Percentiles rank a stretch among this genome's conserved stretches.
phyloP scores from a whole-genome alignment of 257 asterid genomes.

The Scutellaria barbata region DNA sequence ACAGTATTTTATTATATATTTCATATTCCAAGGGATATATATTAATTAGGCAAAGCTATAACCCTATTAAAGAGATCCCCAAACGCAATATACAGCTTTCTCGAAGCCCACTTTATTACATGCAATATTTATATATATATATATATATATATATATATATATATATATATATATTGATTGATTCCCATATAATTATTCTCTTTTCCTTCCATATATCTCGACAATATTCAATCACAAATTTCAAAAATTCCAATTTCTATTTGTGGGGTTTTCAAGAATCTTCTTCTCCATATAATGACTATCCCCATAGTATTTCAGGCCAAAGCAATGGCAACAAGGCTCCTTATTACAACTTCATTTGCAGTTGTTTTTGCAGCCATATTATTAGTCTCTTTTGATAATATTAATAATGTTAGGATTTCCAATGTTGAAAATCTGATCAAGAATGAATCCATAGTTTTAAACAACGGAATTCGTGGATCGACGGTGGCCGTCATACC shows the following conservation, averaged over 20 bases:
- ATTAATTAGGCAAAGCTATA: conserved; percentile 22
- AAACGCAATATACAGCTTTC: conserved; percentile 34
- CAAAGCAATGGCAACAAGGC: conserved; percentile 41
- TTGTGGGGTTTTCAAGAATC: conserved; percentile 9
- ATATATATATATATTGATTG: too few species aligned
- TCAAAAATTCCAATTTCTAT: background rate
- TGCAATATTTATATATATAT: too few species aligned
- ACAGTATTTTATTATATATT: conserved; percentile 16
- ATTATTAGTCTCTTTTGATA: conserved; percentile 21
- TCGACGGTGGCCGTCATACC: conserved; percentile 25
- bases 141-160: too few species aligned
- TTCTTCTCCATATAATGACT: conserved; percentile 1
- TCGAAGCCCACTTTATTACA: conserved; percentile 22
- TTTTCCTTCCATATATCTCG: background rate
- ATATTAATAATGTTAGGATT: too few species aligned
- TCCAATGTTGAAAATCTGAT: background rate
- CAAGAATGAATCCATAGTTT: conserved; percentile 19
- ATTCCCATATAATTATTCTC: background rate
- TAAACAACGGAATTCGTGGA: background rate
- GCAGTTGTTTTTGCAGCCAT: conserved; percentile 30
- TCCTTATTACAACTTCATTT: conserved; percentile 32
- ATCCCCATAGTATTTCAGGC: conserved; percentile 42
- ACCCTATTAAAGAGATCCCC: conserved; percentile 11
- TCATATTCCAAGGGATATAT: background rate
- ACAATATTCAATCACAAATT: conserved; percentile 14